phyloP scores from a whole-genome alignment of 2,329 filamentous ascomycete species.

The Aspergillus aculeatinus region DNA sequence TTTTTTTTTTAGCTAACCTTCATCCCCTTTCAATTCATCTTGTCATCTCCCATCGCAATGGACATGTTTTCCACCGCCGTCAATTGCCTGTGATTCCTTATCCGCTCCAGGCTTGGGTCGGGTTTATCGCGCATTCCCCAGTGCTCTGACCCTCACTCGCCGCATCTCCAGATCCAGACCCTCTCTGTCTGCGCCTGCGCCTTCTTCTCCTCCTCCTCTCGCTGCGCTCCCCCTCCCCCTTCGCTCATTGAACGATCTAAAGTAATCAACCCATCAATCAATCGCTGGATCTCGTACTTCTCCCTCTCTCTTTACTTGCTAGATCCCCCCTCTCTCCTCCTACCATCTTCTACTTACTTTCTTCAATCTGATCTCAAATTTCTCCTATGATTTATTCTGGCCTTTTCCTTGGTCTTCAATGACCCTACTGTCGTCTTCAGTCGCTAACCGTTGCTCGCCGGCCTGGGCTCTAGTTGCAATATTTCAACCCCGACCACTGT shows the following conservation, averaged over 20 bases:
- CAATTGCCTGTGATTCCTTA: slow-evolving; percentile 18
- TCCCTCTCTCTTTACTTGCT: background rate
- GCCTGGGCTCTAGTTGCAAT: slow-evolving; percentile 11
- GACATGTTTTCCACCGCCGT: slow-evolving; percentile 5
- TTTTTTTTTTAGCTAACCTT: too few relatives aligned
- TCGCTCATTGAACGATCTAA: background rate
- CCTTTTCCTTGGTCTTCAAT: slow-evolving; percentile 2
- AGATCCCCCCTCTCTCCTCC: background rate
- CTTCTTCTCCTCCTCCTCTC: background rate
- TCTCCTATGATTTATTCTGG: slow-evolving; percentile 2
- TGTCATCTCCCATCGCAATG: slow-evolving; percentile 15
- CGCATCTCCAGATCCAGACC: slow-evolving; percentile 4
- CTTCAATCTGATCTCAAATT: background rate
- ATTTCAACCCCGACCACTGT: slow-evolving; percentile 20
- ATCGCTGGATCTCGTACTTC: background rate
- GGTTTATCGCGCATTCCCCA: slow-evolving; percentile 9
- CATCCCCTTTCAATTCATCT: slow-evolving; percentile 5
- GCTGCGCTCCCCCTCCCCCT: background rate
- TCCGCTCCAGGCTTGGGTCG: slow-evolving; percentile 15
- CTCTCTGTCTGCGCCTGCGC: background rate
- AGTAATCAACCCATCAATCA: background rate
- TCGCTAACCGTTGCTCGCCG: slow-evolving; percentile 18
- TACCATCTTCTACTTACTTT: background rate
- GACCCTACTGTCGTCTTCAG: background rate
- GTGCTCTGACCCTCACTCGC: slow-evolving; percentile 6